Conservation (phyloP, 2,329 filamentous ascomycete species). For the Furcasterigmium sp. region DNA sequence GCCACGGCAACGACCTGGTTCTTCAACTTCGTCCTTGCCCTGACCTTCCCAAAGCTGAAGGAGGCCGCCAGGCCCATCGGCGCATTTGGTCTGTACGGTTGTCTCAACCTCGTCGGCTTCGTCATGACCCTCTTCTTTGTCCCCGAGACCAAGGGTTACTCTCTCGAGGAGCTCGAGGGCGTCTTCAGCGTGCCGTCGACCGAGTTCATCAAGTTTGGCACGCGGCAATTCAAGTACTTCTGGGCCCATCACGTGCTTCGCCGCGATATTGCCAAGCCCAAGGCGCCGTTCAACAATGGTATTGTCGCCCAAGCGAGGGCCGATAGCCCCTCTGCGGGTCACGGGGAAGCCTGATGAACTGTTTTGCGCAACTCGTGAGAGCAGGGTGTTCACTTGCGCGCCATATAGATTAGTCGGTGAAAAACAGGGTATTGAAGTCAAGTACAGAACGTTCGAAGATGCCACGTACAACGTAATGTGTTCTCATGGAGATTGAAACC, state of each 20-base stretch:
- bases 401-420: too few relatives aligned
- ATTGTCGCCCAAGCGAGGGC: too few relatives aligned
- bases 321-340: too few relatives aligned
- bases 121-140: slow-evolving; percentile 34
- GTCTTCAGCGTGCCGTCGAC: slow-evolving; percentile 8
- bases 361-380: too few relatives aligned
- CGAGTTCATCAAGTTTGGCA: slow-evolving; percentile 10
- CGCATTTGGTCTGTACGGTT: slow-evolving; percentile 44
- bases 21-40: slow-evolving; percentile 34
- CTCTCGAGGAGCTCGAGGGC: slow-evolving; percentile 35
- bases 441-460: too few relatives aligned
- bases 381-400: too few relatives aligned
- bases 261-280: slow-evolving; percentile 8
- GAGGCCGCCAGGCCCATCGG: slow-evolving; percentile 39
- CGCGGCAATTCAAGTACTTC: slow-evolving; percentile 18
- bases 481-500: too few relatives aligned
- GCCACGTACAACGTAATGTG: too few relatives aligned
- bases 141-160: slow-evolving; percentile 39
- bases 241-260: slow-evolving; percentile 15
- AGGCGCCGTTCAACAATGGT: slow-evolving; percentile 1
- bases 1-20: slow-evolving; percentile 48
- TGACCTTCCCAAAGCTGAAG: slow-evolving; percentile 42
- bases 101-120: slow-evolving; percentile 42
- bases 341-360: too few relatives aligned
- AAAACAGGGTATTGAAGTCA: too few relatives aligned